Evolutionary conservation across 1,284 basidiomycete genomes (phyloP).

Genomic region (Cutaneotrichosporon dermatis): DNA sequence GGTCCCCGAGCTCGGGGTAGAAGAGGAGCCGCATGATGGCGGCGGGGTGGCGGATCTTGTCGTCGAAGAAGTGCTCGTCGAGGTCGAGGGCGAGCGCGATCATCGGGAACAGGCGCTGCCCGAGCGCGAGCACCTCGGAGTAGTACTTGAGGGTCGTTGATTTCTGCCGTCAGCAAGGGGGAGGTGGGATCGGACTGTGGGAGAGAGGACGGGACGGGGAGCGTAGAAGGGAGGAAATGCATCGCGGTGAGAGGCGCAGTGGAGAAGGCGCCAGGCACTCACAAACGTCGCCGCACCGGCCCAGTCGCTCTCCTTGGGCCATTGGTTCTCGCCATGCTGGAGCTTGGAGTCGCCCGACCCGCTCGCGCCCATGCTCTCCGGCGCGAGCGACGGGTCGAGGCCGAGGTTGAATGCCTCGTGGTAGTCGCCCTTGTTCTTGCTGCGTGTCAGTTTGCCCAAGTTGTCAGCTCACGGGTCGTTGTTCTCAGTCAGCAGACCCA

Average conservation of each 20-base stretch:
- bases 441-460: background rate
- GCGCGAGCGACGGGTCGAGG: conserved; percentile 54
- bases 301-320: conserved; percentile 54
- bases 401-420: conserved; percentile 81
- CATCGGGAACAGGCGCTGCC: conserved; percentile 69
- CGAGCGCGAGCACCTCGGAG: conserved; percentile 63
- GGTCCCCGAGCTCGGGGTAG: conserved; percentile 70
- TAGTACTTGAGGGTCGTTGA: conserved; percentile 52
- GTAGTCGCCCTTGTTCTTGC: conserved; percentile 62
- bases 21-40: conserved; percentile 76
- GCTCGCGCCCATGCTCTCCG: conserved; percentile 19
- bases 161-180: conserved; percentile 24
- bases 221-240: too few relatives aligned
- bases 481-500: conserved; percentile 47
- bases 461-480: conserved; percentile 26
- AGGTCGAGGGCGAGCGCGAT: conserved; percentile 77
- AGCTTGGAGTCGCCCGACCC: conserved; percentile 25
- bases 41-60: conserved; percentile 59
- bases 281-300: conserved; percentile 51
- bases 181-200: too few relatives aligned
- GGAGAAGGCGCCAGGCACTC: conserved; percentile 9
- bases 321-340: conserved; percentile 46
- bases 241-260: too few relatives aligned
- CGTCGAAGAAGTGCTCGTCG: conserved; percentile 69
- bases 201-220: too few relatives aligned